phyloP scores from a whole-genome alignment of 2,329 filamentous ascomycete species.

The Clarireedia hainanense region DNA sequence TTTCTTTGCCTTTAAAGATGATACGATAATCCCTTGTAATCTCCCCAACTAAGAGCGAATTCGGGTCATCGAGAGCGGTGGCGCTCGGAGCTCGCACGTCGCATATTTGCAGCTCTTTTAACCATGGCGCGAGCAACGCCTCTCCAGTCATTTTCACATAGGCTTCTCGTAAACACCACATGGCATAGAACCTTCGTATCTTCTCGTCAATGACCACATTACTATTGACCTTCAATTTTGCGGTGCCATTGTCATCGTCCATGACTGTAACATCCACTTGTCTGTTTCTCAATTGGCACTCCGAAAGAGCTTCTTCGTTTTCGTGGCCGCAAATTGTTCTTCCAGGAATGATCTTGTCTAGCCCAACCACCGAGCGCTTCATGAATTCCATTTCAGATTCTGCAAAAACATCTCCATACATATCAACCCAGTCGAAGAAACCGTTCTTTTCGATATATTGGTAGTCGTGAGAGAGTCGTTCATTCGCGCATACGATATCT shows the following conservation, averaged over 20 bases:
- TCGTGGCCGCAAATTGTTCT: constrained; percentile 11
- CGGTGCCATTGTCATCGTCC: constrained; percentile 7
- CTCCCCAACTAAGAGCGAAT: constrained; percentile 20
- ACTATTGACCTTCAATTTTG: constrained; percentile 24
- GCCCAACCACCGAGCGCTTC: constrained; percentile 33
- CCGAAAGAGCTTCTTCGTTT: constrained; percentile 18
- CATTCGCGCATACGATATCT: constrained; percentile 68
- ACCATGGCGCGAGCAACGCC: constrained; percentile 65
- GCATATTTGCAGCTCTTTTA: constrained; percentile 61
- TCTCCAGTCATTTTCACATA: constrained; percentile 81
- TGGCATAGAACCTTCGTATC: constrained; percentile 64
- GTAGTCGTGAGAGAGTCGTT: constrained; percentile 57
- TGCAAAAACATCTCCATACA: constrained; percentile 64
- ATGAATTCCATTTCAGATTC: constrained; percentile 54
- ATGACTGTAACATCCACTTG: constrained; percentile 13
- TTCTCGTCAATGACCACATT: constrained; percentile 46
- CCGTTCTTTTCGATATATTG: constrained; percentile 49
- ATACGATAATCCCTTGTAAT: constrained; percentile 17
- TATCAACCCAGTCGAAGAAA: constrained; percentile 60
- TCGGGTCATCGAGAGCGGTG: constrained; percentile 4
- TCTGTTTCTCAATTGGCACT: constrained; percentile 22
- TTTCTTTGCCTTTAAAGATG: constrained; percentile 18
- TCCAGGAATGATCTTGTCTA: constrained; percentile 10
- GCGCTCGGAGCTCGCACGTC: constrained; percentile 36
- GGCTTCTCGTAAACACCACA: constrained; percentile 73